A percentile compares a stretch with the other conserved stretches of the same genome.
phyloP scores from a whole-genome alignment of 306 rosid genomes.

The Sicyos edulis region DNA sequence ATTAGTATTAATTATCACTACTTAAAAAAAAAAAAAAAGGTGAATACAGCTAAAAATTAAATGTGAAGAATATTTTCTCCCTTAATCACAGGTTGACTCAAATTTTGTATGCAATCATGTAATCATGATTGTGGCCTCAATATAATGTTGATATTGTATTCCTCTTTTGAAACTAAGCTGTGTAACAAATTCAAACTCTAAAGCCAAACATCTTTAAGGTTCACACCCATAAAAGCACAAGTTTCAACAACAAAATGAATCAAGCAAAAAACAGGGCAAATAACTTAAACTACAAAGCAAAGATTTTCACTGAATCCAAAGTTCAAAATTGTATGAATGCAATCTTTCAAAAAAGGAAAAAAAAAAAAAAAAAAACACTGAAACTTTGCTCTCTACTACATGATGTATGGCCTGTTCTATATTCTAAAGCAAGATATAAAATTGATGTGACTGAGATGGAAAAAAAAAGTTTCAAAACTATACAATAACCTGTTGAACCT shows the following conservation, averaged over 20 bases:
- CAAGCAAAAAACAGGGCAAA: too few relatives aligned
- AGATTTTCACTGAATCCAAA: conserved; percentile 4
- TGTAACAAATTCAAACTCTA: neutral
- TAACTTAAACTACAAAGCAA: too few relatives aligned
- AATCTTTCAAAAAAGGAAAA: neutral
- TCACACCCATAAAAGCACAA: neutral
- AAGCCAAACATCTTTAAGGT: neutral
- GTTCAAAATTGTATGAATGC: conserved; percentile 8
- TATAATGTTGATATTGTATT: too few relatives aligned
- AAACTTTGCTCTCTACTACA: neutral
- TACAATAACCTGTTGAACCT: neutral
- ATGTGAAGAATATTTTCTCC: neutral
- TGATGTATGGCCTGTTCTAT: neutral
- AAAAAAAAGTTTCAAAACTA: conserved; percentile 1
- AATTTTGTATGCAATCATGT: too few relatives aligned
- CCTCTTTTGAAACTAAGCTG: neutral
- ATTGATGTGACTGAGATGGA: neutral
- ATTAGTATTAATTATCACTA: too few relatives aligned
- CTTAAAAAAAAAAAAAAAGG: too few relatives aligned
- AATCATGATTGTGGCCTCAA: neutral
- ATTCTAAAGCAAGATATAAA: neutral
- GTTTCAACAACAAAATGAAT: neutral
- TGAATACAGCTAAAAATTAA: neutral
- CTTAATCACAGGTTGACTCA: too few relatives aligned
- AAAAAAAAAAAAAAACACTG: neutral